Evolutionary conservation across 2,329 filamentous ascomycete species (phyloP), one percentile per base, ranked within the genome.

Genomic region (Nemania abortiva): DNA sequence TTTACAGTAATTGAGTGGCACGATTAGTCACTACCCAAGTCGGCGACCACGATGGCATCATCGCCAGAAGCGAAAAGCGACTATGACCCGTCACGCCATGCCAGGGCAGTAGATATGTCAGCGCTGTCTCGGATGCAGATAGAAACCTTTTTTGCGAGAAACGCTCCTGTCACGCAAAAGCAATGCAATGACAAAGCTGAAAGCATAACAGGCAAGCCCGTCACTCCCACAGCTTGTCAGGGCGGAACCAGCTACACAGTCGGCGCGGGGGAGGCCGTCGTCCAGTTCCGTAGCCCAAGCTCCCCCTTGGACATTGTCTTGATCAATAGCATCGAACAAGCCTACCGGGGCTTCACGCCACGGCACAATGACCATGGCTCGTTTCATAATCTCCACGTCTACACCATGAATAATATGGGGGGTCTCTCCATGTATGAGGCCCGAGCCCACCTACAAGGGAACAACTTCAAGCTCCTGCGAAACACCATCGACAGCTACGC

Each of bases 221-320:
- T 65, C 45, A 62, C 42, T 34, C 63, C 63, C 50, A 62, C 69
- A 45, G 45, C 63, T 60, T 50, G 34, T 47, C 69, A 71, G 31
- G 66, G 66, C 45, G 63, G 63, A 59, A 67, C 37, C 45, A 71
- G 69, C 53, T 71, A 71, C 37, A 69, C 69, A n/a, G 66, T 71
- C 56, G 60, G 52, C 29, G 55, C 66, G 22, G 66, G 59, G 4
- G 7, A 64, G 39, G 27, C 39, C 59, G n/a, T 68, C 42, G 56
- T 71, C 50, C 63, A 71, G 66, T 71, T 69, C 45, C 69, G 63
- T 29, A 9, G 2, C 37, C 37, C 53, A 31, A 54, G 45, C 54
- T 64, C 55, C 39, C 20, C 66, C 34, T 29, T 71, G 24, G 60
- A 71, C 42, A 47, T 71, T 59, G 27, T 1, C 50, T 63, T 69